Evolutionary conservation across 805 yeast species (phyloP), one percentile per base, ranked within the genome.

Genomic region (Pichia paraexigua): DNA sequence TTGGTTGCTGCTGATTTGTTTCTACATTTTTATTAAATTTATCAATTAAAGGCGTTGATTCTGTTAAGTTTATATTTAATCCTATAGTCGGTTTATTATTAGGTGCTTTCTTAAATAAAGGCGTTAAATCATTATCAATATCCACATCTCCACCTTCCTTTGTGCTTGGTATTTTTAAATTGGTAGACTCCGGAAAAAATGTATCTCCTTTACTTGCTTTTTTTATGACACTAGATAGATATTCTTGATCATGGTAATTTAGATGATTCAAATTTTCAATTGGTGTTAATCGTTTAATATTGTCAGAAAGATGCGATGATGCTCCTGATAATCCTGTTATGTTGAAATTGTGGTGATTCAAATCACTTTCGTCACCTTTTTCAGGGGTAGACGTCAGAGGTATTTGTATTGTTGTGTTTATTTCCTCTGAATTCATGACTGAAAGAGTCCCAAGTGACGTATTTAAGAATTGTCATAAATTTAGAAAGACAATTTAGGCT

Each of bases 121-220:
- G 54, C 17, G 53, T 52, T 43, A 56, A 57, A 20, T 52, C 43
- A 47, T 58, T 58, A 20, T 59, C 56, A 46, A 58, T 52, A 47
- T 58, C 58, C n/a, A 59, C 9, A 6, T 35, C 39, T 17, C 11
- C 20, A n/a, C 12, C 6, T n/a, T 35, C 20, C 20, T 35, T 35
- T 35, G 39, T 17, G 12, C 11, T 35, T 35, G 18, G 39, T 35
- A n/a, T 7, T 35, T 35, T 35, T 35, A 35, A 24, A 13, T 41
- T 35, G 2, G n/a, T 13, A 5, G 41, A 25, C 27, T 60, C 67
- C 0, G 67, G 67, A 10, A 56, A 54, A 32, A 64, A 57, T 1
- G 67, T 60, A 41, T 58, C 56, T 1, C 67, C 68, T 22, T 50
- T 46, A 24, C 53, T 57, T 11, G 66, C 66, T 40, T 57, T 64